Evolutionary conservation across 176 grass and related monocot species (phyloP).

Genomic region (Bromus sterilis): DNA sequence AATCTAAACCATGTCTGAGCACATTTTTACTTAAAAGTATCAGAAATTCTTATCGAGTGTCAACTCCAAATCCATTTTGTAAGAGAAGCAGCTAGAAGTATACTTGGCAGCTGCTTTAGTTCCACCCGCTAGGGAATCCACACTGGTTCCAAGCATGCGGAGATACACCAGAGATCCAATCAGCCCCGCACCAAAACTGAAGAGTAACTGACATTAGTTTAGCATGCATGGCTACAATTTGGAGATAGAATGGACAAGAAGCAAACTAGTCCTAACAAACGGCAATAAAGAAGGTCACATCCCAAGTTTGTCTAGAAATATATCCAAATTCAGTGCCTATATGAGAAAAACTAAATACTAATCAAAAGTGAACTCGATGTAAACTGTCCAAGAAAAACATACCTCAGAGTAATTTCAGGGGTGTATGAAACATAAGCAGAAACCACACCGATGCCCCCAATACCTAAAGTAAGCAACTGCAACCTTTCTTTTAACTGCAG

Average conservation of each 20-base stretch:
- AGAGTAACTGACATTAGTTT: slow-evolving; percentile 21
- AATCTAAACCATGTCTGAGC: neutral
- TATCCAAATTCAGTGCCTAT: neutral
- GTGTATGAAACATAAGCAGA: slow-evolving; percentile 91
- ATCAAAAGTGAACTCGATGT: neutral
- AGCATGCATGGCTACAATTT: neutral
- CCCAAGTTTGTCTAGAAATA: neutral
- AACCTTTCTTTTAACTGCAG: slow-evolving; percentile 87
- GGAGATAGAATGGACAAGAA: neutral
- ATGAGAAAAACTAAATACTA: neutral
- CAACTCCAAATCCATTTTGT: neutral
- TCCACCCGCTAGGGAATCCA: slow-evolving; percentile 88
- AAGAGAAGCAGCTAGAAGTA: slow-evolving; percentile 1
- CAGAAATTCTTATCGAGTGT: neutral
- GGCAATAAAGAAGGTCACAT: neutral
- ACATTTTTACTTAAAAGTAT: neutral
- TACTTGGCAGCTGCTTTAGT: slow-evolving; percentile 74
- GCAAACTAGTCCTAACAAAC: neutral
- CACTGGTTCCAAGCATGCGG: slow-evolving; percentile 85
- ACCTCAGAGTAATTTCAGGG: slow-evolving; percentile 91
- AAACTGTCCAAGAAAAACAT: neutral
- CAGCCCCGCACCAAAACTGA: slow-evolving; percentile 81
- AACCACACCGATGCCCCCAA: slow-evolving; percentile 75
- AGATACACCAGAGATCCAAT: slow-evolving; percentile 89
- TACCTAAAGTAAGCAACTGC: slow-evolving; percentile 65